Base-by-base conservation (phyloP, 352 stramenopile genomes). In the Pythium plurisporium region DNA sequence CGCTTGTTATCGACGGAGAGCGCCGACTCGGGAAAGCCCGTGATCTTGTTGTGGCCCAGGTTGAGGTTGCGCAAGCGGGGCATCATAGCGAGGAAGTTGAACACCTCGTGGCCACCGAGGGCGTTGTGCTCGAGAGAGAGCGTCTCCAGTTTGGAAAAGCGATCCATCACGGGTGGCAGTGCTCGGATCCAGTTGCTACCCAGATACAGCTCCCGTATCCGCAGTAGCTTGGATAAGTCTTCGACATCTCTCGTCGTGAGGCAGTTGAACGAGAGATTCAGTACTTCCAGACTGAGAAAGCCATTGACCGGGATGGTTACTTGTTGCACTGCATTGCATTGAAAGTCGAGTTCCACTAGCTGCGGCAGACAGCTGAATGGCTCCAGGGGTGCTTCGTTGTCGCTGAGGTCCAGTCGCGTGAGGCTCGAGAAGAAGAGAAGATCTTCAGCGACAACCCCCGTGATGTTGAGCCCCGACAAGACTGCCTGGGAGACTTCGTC, bases 201-300 rank as follows among this genome's bases (percentile, higher is more conserved):
- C 3, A 91, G 48, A 52, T 91, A 93, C 8, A 93, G 62, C 42
- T 93, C 82, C 11, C 82, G 82, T 52, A 91, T 88, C 25, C 79
- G 78, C 44, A 88, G 47, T n/a, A 93, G 33, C 44, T 80, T 81
- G 14, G 82, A 85, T 6, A 93, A 53, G 30, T 90, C 76, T 43
- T 89, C 76, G 1, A 91, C 52, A 44, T 91, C 82, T 50, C 69
- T 68, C 3, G 74, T 64, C 0, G 59, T 63, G 7, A 93, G 68
- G 54, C 80, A 93, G 55, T 93, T 93, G 49, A 88, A 91, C 12
- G 82, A 83, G 38, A 91, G 64, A 45, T 91, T 93, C 26, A 93
- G 65, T 19, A 90, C 77, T 64, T 91, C 80, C 27, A 93, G 73
- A 31, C 51, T 84, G 15, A 78, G 65, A 36, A 92, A 92, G 3